A percentile compares a stretch with the other conserved stretches of the same genome.
These are phyloP conservation scores for Triticum urartu DNA, from an alignment of 176 grass and related monocot genomes.

Conservation along the genomic window DNA sequence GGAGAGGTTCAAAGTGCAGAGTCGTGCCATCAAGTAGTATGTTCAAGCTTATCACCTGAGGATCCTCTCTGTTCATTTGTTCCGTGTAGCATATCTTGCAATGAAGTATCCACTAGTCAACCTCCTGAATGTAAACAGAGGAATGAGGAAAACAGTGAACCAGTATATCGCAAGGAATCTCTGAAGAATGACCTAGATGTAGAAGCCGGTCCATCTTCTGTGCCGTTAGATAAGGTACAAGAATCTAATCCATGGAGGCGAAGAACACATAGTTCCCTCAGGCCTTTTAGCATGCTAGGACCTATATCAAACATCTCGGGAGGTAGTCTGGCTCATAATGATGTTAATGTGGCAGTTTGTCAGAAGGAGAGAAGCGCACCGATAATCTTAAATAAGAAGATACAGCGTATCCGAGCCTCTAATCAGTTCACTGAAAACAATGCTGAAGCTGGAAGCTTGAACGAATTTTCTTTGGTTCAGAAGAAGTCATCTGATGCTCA, in stretches of 20 bases:
- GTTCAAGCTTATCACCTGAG: constrained; percentile 47
- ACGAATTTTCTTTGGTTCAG: constrained; percentile 21
- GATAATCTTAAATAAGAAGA: constrained; percentile 53
- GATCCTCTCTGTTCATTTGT: constrained; percentile 86
- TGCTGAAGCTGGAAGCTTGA: constrained; percentile 38
- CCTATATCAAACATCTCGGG: constrained; percentile 29
- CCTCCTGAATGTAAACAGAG: constrained; percentile 21
- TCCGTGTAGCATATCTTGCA: constrained; percentile 74
- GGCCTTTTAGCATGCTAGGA: constrained; percentile 46
- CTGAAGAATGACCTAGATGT: constrained; percentile 28
- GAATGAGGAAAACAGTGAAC: constrained; percentile 31
- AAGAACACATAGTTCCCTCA: constrained; percentile 47
- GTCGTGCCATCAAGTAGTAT: constrained; percentile 33
- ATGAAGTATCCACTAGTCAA: constrained; percentile 36
- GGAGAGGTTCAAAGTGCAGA: constrained; percentile 33
- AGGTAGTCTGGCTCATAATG: constrained; percentile 23
- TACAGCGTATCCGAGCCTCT: constrained; percentile 38
- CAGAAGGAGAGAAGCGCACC: constrained; percentile 23
- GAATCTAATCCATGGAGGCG: constrained; percentile 27
- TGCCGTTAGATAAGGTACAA: constrained; percentile 8
- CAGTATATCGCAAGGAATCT: constrained; percentile 10
- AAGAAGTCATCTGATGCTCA: constrained; percentile 29
- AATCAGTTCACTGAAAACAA: constrained; percentile 38
- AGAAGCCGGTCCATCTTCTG: constrained; percentile 27
- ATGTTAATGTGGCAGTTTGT: constrained; percentile 29